phyloP scores from a whole-genome alignment of 2,329 filamentous ascomycete genomes.

The Colletotrichum melonis region DNA sequence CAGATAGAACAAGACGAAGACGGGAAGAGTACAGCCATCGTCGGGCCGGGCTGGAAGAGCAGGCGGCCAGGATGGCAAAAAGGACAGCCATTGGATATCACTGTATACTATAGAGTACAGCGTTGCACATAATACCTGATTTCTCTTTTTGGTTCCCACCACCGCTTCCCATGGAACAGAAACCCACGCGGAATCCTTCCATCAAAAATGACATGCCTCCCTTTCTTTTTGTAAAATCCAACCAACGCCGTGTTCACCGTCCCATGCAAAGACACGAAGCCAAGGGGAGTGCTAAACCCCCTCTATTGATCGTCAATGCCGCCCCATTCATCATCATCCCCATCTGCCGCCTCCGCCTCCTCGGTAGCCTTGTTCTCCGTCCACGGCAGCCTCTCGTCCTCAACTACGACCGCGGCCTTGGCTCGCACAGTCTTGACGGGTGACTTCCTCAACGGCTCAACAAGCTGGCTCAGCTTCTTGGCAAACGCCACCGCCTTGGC shows the following conservation, averaged over 20 bases:
- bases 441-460: slow-evolving; percentile 67
- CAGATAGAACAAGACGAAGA: slow-evolving; percentile 32
- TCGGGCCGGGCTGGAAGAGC: background rate
- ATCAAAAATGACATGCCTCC: slow-evolving; percentile 6
- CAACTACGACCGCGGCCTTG: slow-evolving; percentile 76
- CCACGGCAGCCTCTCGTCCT: slow-evolving; percentile 78
- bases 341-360: slow-evolving; percentile 46
- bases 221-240: background rate
- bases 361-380: slow-evolving; percentile 57
- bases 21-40: slow-evolving; percentile 13
- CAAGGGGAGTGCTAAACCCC: background rate
- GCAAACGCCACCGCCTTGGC: slow-evolving; percentile 59
- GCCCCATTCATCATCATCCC: slow-evolving; percentile 47
- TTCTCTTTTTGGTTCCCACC: background rate
- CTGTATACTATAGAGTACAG: slow-evolving; percentile 25
- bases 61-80: slow-evolving; percentile 2
- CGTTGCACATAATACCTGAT: slow-evolving; percentile 21
- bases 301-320: slow-evolving; percentile 35
- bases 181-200: background rate
- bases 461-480: slow-evolving; percentile 62
- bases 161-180: background rate
- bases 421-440: slow-evolving; percentile 78
- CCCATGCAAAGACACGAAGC: slow-evolving; percentile 25
- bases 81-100: slow-evolving; percentile 30
- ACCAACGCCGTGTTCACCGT: slow-evolving; percentile 32